Base-by-base conservation (phyloP, 2,329 filamentous ascomycete species). In the Penicillium sp. region DNA sequence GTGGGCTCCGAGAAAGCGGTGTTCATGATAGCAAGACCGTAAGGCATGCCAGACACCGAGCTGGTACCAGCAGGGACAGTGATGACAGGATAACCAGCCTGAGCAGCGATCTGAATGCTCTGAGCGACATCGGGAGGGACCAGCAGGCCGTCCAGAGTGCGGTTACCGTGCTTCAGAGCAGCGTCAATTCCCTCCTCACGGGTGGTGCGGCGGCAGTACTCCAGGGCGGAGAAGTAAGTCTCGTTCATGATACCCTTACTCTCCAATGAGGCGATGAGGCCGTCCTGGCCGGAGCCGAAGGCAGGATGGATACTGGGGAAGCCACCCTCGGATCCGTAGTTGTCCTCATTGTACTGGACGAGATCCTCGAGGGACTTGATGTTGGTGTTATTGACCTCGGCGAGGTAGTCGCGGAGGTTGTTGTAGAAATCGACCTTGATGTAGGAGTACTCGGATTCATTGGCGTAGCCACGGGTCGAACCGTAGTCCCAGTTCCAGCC, bases 401-500 rank as follows among this genome's bases (percentile, higher is more conserved):
- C 79, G 0, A 91, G 83, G 66, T 91, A 92, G 0, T 78, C 73
- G 57, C 83, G 81, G 73, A 91, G 84, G 73, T 89, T 84, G 75
- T 88, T 85, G 68, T 85, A 82, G 45, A 82, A 80, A n/a, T 80
- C 76, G 0, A 88, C 85, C 73, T 91, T 91, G 65, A 92, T 81
- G 52, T 89, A 85, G 0, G 87, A 90, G 75, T 88, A 92, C 73
- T 92, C 89, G 14, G 87, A 91, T 75, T 91, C 85, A 62, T 92
- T 91, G n/a, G 86, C 78, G 68, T 79, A 86, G 2, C 87, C 87
- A 4, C 87, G 83, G 1, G 79, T 82, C 6, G 77, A 81, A 14
- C 89, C 88, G 64, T 86, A 89, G 68, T 90, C 88, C 83, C 90
- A 93, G 73, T 92, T 81, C 89, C 89, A 93, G n/a, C 88, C 87